phyloP scores from a whole-genome alignment of 2,329 filamentous ascomycete genomes.

The Akanthomyces muscarius region DNA sequence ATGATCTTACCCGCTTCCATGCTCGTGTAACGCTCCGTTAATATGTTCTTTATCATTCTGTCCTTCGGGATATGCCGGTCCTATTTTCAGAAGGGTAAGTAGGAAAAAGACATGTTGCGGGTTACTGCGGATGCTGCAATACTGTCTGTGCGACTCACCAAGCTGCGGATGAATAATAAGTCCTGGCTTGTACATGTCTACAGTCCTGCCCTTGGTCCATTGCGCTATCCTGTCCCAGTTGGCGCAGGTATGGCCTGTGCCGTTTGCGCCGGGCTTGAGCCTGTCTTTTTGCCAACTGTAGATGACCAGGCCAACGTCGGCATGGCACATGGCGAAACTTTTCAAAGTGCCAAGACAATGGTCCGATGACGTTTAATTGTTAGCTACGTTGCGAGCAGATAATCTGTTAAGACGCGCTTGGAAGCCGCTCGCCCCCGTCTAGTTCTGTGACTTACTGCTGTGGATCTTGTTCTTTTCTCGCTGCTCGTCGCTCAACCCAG shows the following conservation, averaged over 20 bases:
- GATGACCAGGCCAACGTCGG: slow-evolving; percentile 13
- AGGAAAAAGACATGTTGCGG: neutral
- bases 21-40: neutral
- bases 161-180: slow-evolving; percentile 4
- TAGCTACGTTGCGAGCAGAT: neutral
- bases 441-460: slow-evolving; percentile 5
- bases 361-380: neutral
- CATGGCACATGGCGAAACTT: slow-evolving; percentile 13
- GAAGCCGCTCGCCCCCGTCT: no score
- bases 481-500: slow-evolving; percentile 7
- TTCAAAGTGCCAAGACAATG: slow-evolving; percentile 12
- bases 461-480: slow-evolving; percentile 13
- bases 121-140: neutral
- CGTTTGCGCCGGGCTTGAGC: slow-evolving; percentile 9
- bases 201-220: slow-evolving; percentile 6
- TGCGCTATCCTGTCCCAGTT: slow-evolving; percentile 4
- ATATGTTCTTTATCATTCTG: neutral
- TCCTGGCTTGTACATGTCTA: slow-evolving; percentile 11
- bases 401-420: no score
- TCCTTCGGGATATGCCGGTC: slow-evolving; percentile 9
- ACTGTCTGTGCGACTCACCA: neutral
- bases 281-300: slow-evolving; percentile 15
- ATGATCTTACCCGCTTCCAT: neutral
- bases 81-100: neutral
- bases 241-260: slow-evolving; percentile 4